phyloP scores from a whole-genome alignment of 176 grass and related monocot species.

The Oryza australiensis region DNA sequence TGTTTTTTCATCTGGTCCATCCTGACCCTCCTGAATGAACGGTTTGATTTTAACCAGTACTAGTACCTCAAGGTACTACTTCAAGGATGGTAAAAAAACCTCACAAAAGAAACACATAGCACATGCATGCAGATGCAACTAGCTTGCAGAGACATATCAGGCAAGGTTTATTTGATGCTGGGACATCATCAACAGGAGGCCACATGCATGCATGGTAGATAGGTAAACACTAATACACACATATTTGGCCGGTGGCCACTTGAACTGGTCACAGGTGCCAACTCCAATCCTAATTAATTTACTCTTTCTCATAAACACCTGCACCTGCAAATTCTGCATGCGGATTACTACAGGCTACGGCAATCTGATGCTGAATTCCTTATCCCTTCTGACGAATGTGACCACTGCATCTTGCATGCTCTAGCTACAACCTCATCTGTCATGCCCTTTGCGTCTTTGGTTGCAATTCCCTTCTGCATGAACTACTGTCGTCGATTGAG shows the following conservation, averaged over 20 bases:
- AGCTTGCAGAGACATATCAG: neutral
- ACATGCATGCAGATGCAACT: neutral
- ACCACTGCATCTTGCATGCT: neutral
- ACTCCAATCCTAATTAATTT: too few species aligned
- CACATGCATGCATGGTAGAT: neutral
- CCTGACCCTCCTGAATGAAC: too few species aligned
- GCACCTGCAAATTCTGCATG: neutral
- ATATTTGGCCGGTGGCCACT: neutral
- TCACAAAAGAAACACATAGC: neutral
- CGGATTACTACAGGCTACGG: neutral
- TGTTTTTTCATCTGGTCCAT: too few species aligned
- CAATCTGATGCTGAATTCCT: neutral
- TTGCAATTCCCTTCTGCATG: neutral
- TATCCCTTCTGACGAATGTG: neutral
- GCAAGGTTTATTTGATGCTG: slow-evolving; percentile 6
- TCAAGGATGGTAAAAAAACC: too few species aligned
- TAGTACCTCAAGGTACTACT: too few species aligned
- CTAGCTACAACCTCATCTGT: neutral
- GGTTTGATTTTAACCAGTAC: too few species aligned
- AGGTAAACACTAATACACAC: neutral
- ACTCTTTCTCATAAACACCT: neutral
- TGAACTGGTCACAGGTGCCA: neutral
- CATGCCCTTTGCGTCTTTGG: neutral
- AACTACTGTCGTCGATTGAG: too few species aligned
- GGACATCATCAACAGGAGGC: neutral